phyloP scores from a whole-genome alignment of 169 alveolate species.

The Eimeria necatrix region DNA sequence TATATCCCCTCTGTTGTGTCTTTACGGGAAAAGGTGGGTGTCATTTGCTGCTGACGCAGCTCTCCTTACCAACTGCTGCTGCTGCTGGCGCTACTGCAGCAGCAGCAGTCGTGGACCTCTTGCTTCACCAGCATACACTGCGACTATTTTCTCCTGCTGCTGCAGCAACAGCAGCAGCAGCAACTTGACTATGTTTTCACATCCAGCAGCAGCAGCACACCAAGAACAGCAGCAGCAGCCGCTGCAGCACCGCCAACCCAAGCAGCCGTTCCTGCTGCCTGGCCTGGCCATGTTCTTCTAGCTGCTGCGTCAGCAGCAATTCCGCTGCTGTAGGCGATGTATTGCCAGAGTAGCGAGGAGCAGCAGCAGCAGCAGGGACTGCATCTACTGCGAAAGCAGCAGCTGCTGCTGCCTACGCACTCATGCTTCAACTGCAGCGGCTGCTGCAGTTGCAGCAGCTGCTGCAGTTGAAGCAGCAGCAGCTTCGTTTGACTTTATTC shows the following conservation, averaged over 20 bases:
- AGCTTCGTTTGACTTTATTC: neutral
- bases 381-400: no score
- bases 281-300: neutral
- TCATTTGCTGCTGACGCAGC: neutral
- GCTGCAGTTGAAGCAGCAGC: neutral
- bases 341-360: neutral
- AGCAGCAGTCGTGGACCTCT: neutral
- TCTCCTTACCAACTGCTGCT: neutral
- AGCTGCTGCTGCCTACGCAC: neutral
- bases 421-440: neutral
- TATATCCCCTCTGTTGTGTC: neutral
- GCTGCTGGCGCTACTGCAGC: slow-evolving; percentile 18
- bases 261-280: slow-evolving; percentile 13
- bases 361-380: slow-evolving; percentile 9
- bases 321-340: neutral
- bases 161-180: slow-evolving; percentile 34
- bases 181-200: neutral
- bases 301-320: slow-evolving; percentile 25
- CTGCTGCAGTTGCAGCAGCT: slow-evolving; percentile 45
- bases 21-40: neutral
- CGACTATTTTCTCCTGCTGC: neutral
- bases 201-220: neutral
- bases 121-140: neutral
- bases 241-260: neutral
- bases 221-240: neutral